These are phyloP conservation scores for Taphrina communis DNA, from an alignment of 1,139 yeast genomes.

Conservation along the genomic window DNA sequence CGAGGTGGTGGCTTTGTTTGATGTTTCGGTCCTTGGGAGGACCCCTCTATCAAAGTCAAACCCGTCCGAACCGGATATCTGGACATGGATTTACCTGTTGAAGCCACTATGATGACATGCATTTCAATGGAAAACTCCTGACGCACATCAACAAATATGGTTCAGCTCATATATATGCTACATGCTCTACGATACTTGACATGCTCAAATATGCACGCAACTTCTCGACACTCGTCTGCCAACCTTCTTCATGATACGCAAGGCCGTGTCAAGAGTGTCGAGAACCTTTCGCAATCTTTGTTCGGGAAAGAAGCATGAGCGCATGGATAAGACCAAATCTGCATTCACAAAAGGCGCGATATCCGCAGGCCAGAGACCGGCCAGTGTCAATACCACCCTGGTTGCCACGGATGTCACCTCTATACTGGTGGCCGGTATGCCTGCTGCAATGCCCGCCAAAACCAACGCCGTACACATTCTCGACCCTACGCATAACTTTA, in stretches of 20 bases:
- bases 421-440: neutral
- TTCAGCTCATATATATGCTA: neutral
- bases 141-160: neutral
- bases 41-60: neutral
- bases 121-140: neutral
- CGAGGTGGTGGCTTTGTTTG: neutral
- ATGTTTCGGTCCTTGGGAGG: constrained; percentile 9
- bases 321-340: no score
- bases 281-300: neutral
- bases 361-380: no score
- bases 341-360: no score
- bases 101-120: constrained; percentile 2
- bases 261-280: neutral
- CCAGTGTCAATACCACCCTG: neutral
- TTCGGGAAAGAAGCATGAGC: neutral
- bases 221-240: neutral
- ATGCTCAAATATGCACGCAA: no score
- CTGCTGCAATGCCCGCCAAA: neutral
- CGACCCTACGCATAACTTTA: constrained; percentile 10
- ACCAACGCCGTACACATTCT: constrained; percentile 5
- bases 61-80: neutral
- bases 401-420: neutral
- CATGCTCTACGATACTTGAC: neutral
- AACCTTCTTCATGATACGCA: neutral
- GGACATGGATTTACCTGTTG: constrained; percentile 18